Percentiles rank a stretch among this genome's conserved stretches.
phyloP scores from a whole-genome alignment of 1,139 yeast species.

The Candida sp. region DNA sequence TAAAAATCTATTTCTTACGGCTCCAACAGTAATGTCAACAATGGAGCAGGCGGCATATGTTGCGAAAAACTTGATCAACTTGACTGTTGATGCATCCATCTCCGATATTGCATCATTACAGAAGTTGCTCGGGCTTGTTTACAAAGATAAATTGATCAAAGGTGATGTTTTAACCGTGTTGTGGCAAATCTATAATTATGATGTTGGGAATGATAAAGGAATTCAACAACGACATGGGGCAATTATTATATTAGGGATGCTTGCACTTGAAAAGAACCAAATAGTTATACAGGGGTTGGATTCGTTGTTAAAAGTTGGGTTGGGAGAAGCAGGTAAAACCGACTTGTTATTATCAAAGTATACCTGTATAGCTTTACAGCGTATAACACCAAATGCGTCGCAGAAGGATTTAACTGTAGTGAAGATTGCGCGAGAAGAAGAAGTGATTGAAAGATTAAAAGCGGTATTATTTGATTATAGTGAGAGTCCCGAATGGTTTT shows the following conservation, averaged over 20 bases:
- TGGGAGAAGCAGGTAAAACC: constrained; percentile 56
- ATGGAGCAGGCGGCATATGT: constrained; percentile 64
- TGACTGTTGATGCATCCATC: constrained; percentile 74
- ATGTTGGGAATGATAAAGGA: constrained; percentile 23
- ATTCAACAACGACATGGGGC: constrained; percentile 73
- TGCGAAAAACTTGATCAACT: constrained; percentile 75
- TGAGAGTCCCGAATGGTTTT: constrained; percentile 75
- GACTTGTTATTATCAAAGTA: constrained; percentile 73
- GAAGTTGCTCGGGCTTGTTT: constrained; percentile 71
- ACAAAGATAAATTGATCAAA: constrained; percentile 54
- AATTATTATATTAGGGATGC: constrained; percentile 84
- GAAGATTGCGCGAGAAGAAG: constrained; percentile 55
- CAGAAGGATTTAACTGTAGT: constrained; percentile 24
- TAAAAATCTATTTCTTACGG: constrained; percentile 66
- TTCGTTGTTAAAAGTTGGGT: constrained; percentile 62
- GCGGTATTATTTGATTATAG: constrained; percentile 46
- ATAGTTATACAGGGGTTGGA: constrained; percentile 73
- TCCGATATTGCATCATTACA: constrained; percentile 93
- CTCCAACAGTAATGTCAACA: constrained; percentile 59
- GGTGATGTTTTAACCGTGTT: constrained; percentile 64
- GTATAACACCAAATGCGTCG: constrained; percentile 52
- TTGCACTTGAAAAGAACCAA: constrained; percentile 69
- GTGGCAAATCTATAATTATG: constrained; percentile 76
- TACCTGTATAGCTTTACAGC: constrained; percentile 79
- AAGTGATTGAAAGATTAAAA: constrained; percentile 54